Conservation (phyloP, 1,139 yeast species). For the Yamadazyma taylorii region DNA sequence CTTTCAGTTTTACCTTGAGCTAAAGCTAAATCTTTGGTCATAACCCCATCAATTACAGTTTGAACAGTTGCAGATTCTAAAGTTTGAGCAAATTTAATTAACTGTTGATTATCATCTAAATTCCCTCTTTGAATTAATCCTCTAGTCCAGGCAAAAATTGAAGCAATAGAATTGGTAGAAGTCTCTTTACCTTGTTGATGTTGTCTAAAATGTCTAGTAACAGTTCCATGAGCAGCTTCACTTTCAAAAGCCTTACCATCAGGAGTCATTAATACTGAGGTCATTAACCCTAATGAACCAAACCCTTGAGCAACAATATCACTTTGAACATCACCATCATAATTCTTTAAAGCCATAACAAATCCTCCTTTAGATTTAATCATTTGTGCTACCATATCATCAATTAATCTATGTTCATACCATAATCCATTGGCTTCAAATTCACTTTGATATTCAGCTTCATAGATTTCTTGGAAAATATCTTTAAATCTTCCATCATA, state of each 20-base stretch:
- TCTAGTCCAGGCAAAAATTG: slow-evolving; percentile 85
- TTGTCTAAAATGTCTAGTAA: slow-evolving; percentile 82
- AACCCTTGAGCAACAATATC: slow-evolving; percentile 88
- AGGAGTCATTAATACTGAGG: slow-evolving; percentile 81
- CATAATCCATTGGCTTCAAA: slow-evolving; percentile 70
- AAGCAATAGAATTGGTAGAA: slow-evolving; percentile 81
- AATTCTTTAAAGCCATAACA: slow-evolving; percentile 80
- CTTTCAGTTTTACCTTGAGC: slow-evolving; percentile 69
- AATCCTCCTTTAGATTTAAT: slow-evolving; percentile 81
- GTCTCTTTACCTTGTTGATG: slow-evolving; percentile 84
- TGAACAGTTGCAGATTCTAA: slow-evolving; percentile 70
- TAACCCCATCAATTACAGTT: slow-evolving; percentile 71
- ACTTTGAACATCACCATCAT: slow-evolving; percentile 85
- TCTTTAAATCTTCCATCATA: slow-evolving; percentile 84
- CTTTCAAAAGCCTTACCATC: slow-evolving; percentile 82
- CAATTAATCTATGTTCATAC: slow-evolving; percentile 82
- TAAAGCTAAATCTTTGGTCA: slow-evolving; percentile 83
- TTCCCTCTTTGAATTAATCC: slow-evolving; percentile 81
- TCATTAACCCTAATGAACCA: slow-evolving; percentile 82
- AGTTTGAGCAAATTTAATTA: slow-evolving; percentile 62
- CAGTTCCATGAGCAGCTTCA: slow-evolving; percentile 89
- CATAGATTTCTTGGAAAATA: slow-evolving; percentile 68
- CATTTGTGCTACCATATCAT: slow-evolving; percentile 91
- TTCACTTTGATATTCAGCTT: slow-evolving; percentile 50
- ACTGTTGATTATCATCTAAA: slow-evolving; percentile 70